Evolutionary conservation across 176 grass and related monocot genomes (phyloP).

Genomic region (Chloris gayana): DNA sequence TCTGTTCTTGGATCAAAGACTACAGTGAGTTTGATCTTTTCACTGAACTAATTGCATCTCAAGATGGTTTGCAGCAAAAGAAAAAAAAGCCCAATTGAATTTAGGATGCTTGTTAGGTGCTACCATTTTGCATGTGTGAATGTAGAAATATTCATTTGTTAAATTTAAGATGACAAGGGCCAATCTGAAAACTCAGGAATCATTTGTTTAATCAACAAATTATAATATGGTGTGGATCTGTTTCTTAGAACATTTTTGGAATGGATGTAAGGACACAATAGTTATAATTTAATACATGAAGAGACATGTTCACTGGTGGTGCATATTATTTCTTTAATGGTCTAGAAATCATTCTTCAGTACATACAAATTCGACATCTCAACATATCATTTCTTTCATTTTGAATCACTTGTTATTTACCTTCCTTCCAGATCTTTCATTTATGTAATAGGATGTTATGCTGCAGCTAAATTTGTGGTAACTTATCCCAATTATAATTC

Average conservation of each 20-base stretch:
- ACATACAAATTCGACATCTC: neutral
- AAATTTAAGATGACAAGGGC: constrained; percentile 8
- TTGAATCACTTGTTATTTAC: neutral
- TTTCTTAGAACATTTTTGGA: neutral
- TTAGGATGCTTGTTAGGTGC: neutral
- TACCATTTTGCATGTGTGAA: neutral
- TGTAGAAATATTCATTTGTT: constrained; percentile 14
- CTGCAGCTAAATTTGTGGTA: constrained; percentile 14
- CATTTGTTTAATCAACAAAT: too few species aligned
- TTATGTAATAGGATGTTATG: neutral
- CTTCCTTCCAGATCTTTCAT: neutral
- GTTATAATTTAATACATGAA: constrained; percentile 12
- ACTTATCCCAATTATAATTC: neutral
- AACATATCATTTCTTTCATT: neutral
- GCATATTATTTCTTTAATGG: neutral
- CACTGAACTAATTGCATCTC: constrained; percentile 6
- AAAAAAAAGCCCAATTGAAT: constrained; percentile 17
- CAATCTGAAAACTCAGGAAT: neutral
- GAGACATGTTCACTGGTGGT: neutral
- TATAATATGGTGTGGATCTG: neutral
- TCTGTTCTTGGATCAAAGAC: constrained; percentile 91
- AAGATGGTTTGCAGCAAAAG: neutral
- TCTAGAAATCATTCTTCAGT: neutral
- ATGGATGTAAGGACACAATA: neutral
- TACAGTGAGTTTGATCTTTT: constrained; percentile 63